Evolutionary conservation across 148 eudicot genomes (phyloP).

Genomic region (Diospyros lotus): DNA sequence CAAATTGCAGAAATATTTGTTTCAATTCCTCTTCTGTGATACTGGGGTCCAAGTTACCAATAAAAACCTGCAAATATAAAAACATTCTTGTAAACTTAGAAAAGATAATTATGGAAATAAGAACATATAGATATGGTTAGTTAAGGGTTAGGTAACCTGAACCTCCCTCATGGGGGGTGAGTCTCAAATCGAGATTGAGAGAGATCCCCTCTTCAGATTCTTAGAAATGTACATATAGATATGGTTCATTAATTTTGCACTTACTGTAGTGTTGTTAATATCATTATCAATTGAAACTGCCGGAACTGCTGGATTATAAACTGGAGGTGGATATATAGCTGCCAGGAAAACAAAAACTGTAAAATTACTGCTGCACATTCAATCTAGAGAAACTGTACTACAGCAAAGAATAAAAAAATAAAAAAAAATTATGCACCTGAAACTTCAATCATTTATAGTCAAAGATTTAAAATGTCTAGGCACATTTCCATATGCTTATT

Average conservation of each 20-base stretch:
- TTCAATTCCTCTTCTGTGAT: constrained; percentile 85
- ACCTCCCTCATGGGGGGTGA: no score
- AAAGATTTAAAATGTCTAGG: not conserved
- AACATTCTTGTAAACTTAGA: not conserved
- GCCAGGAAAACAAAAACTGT: constrained; percentile 20
- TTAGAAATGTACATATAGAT: not conserved
- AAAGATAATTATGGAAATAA: no score
- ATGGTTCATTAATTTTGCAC: constrained; percentile 6
- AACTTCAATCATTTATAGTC: not conserved
- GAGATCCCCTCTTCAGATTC: not conserved
- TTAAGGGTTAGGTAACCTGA: no score
- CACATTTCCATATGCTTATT: not conserved
- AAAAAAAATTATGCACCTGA: constrained; percentile 3
- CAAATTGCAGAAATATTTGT: constrained; percentile 78
- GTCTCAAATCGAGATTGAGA: no score
- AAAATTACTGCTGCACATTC: constrained; percentile 10
- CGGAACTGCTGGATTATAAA: constrained; percentile 58
- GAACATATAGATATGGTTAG: no score
- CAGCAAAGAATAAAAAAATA: not conserved
- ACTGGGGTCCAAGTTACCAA: constrained; percentile 86
- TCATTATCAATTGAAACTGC: constrained; percentile 67
- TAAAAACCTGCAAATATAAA: constrained; percentile 48
- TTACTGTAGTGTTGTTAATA: constrained; percentile 83
- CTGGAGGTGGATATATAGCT: constrained; percentile 72
- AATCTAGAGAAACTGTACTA: not conserved